phyloP scores from a whole-genome alignment of 1,284 basidiomycete species.

The Pascua guehoae region DNA sequence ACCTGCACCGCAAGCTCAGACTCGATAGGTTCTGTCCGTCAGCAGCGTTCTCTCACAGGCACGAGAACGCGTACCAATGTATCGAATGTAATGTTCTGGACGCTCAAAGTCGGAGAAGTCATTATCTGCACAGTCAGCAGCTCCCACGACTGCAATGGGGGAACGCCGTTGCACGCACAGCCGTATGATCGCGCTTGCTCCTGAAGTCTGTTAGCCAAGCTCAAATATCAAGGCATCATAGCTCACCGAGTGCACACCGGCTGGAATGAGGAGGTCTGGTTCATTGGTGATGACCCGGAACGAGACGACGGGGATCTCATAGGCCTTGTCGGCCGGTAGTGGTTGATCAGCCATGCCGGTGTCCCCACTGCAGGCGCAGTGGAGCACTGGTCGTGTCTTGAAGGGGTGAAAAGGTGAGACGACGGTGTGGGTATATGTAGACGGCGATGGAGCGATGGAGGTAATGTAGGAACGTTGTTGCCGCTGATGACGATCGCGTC shows the following conservation, averaged over 20 bases:
- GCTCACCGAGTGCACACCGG: conserved; percentile 42
- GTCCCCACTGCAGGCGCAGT: too few relatives aligned
- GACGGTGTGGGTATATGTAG: too few relatives aligned
- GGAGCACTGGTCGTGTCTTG: too few relatives aligned
- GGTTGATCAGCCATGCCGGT: conserved; percentile 12
- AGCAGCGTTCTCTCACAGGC: not conserved
- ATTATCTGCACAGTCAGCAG: conserved; percentile 58
- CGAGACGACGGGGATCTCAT: conserved; percentile 44
- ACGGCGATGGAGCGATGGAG: too few relatives aligned
- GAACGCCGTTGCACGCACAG: conserved; percentile 22
- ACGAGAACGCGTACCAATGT: conserved; percentile 62
- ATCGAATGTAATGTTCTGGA: conserved; percentile 82
- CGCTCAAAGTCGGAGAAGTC: conserved; percentile 69
- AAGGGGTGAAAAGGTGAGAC: too few relatives aligned
- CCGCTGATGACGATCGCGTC: too few relatives aligned
- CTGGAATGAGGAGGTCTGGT: conserved; percentile 29
- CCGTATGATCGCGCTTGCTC: conserved; percentile 44
- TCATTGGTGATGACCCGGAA: conserved; percentile 44
- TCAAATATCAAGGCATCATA: not conserved
- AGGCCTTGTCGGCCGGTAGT: conserved; percentile 24
- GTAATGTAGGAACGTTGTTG: too few relatives aligned
- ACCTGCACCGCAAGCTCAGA: conserved; percentile 87
- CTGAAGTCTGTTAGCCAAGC: conserved; percentile 14
- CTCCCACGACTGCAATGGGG: not conserved
- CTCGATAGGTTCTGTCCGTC: conserved; percentile 75